These are phyloP conservation scores for Kazachstania kunashirensis DNA, from an alignment of 805 yeast genomes.

Conservation along the genomic window DNA sequence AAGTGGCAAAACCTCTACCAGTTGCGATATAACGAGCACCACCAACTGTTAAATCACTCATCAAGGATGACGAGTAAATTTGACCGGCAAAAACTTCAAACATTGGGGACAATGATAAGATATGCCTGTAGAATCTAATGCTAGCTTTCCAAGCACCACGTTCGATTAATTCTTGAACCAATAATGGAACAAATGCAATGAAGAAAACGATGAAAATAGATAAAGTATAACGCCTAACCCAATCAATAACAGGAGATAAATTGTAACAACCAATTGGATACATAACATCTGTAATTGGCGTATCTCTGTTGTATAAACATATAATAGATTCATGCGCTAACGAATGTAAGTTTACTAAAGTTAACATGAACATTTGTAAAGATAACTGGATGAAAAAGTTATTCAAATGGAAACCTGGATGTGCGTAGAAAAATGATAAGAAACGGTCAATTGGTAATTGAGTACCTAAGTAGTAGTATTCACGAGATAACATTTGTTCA, in stretches of 20 bases:
- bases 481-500: constrained; percentile 86
- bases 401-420: constrained; percentile 90
- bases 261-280: constrained; percentile 79
- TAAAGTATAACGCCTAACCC: constrained; percentile 80
- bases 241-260: constrained; percentile 68
- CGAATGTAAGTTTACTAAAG: constrained; percentile 70
- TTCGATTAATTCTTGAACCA: constrained; percentile 71
- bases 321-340: constrained; percentile 60
- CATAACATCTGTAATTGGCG: constrained; percentile 64
- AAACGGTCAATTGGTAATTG: constrained; percentile 81
- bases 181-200: constrained; percentile 68
- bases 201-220: constrained; percentile 87
- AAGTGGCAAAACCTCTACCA: constrained; percentile 79
- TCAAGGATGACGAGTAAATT: constrained; percentile 60
- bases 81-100: constrained; percentile 79
- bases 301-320: constrained; percentile 58
- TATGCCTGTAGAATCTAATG: constrained; percentile 57
- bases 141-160: constrained; percentile 70
- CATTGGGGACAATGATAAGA: constrained; percentile 64
- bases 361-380: constrained; percentile 74
- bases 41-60: constrained; percentile 65
- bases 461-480: constrained; percentile 83
- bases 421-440: constrained; percentile 88
- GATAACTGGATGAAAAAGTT: constrained; percentile 80
- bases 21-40: constrained; percentile 83